These are phyloP conservation scores for Cladosporium cucumerinum DNA, from an alignment of 2,329 filamentous ascomycete genomes.

Conservation along the genomic window DNA sequence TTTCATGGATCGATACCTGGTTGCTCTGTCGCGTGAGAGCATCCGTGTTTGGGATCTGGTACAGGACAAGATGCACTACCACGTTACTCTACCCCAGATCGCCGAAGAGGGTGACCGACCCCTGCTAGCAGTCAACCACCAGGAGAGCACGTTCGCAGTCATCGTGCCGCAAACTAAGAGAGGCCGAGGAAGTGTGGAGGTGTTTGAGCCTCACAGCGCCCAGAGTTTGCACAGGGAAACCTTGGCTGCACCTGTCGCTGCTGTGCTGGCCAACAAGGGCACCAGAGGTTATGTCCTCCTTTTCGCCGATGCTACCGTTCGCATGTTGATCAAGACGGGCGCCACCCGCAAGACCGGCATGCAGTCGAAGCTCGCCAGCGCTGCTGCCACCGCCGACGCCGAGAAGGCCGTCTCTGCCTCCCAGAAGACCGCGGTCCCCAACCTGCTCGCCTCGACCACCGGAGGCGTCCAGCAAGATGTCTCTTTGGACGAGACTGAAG, in stretches of 20 bases:
- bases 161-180: constrained; percentile 32
- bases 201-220: constrained; percentile 63
- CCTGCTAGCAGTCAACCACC: constrained; percentile 65
- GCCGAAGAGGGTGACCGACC: constrained; percentile 19
- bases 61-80: constrained; percentile 68
- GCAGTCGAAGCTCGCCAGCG: constrained; percentile 14
- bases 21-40: constrained; percentile 69
- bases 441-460: constrained; percentile 20
- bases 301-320: constrained; percentile 72
- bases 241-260: constrained; percentile 52
- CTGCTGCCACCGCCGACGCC: constrained; percentile 8
- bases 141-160: constrained; percentile 44
- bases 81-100: constrained; percentile 50
- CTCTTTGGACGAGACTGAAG: constrained; percentile 40
- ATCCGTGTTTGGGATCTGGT: constrained; percentile 83
- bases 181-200: constrained; percentile 44
- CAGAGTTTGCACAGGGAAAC: constrained; percentile 49
- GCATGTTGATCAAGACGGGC: constrained; percentile 35
- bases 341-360: constrained; percentile 4
- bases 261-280: constrained; percentile 61
- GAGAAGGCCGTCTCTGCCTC: constrained; percentile 18
- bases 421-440: constrained; percentile 32
- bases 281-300: constrained; percentile 71
- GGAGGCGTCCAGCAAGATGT: constrained; percentile 8
- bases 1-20: constrained; percentile 69